Base-by-base conservation (phyloP, 169 alveolate genomes). In the Cyclospora cayetanensis region DNA sequence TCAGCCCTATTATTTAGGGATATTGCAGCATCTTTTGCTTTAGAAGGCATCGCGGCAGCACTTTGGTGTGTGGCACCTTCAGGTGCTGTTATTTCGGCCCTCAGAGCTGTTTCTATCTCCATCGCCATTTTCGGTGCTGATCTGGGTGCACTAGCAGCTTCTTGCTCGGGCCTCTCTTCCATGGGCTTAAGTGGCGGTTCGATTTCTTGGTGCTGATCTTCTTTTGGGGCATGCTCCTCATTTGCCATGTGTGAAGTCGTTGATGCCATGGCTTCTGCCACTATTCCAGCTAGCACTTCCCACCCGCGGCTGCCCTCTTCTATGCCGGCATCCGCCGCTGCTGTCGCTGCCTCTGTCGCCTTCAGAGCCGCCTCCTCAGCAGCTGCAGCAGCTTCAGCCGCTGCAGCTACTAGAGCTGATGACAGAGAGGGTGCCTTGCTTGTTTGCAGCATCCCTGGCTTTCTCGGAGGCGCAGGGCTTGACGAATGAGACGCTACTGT, bases 321-420 rank as follows among this genome's bases (percentile, higher is more conserved):
- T 52, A 55, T 22, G 39, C 77, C 90, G 15, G 29, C 74, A 22
- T 22, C 55, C 22, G 90, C 90, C 27, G 90, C 77, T 7, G 74
- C 77, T 1, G 74, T 77, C 37, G 74, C 55, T 15, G 74, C 90
- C 60, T 82, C 90, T 50, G 74, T 55, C n/a, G 53, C 89, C 29
- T 53, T 72, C 37, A 39, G 7, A 55, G 93, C 34, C 12, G 65
- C 83, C 46, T 80, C 46, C 70, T 34, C 63, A 46, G 88, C 85
- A 53, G 65, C 88, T 15, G 18, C 83, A 52, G 60, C 70, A 72
- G 93, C 88, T 52, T 46, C 79, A 27, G 66, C 83, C 27, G 93
- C 80, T 35, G 68, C 68, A 31, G 34, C 87, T 41, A 82, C 88
- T 80, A 46, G 70, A 55, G 15, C 25, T 72, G 77, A 65, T 11